Evolutionary conservation across 2,329 filamentous ascomycete species (phyloP), one percentile per base, ranked within the genome.

Genomic region (Exophiala xenobiotica): DNA sequence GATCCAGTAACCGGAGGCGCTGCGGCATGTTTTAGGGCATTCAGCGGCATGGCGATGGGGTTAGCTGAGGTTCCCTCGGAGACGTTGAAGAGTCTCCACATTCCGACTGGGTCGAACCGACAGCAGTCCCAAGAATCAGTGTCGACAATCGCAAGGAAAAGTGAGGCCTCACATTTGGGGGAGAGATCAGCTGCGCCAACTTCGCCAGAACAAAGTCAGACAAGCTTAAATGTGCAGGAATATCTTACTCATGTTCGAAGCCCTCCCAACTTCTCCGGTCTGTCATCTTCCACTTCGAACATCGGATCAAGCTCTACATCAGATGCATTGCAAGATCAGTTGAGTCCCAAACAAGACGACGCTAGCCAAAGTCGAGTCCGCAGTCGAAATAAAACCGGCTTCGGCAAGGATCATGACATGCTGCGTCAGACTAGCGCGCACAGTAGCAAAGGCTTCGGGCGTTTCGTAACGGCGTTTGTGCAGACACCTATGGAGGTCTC

Each of bases 41-140:
- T 63, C 26, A 83, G 86, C 26, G 85, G 80, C 29, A 85, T 96
- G 54, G 81, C 87, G 63, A 86, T 93, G 79, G 88, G 88, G 1
- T 77, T 95, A 24, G 87, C 87, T 1, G 90, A 95, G 62, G 73
- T 84, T 33, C 81, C 81, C 0, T 71, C 75, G 12, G 77, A 80
- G 37, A 74, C 81, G 3, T 63, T 78, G 46, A 75, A 75, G 57
- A 65, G 71, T 49, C 57, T 58, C 24, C 41, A 41, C 14, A 35
- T 51, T 20, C 47, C 47, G 22, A 20, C 24, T 22, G 22, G 42
- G 40, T 53, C 40, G 26, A 46, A 40, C 37, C 48, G 43, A 38
- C 47, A 43, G 52, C 46, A 47, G 37, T 40, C 23, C 37, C 29
- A 42, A 49, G 49, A 41, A 53, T 53, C 27, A 49, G 37, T 27